Evolutionary conservation across 495 filamentous ascomycete species (phyloP).

Genomic region (Chaetomium fimeti): DNA sequence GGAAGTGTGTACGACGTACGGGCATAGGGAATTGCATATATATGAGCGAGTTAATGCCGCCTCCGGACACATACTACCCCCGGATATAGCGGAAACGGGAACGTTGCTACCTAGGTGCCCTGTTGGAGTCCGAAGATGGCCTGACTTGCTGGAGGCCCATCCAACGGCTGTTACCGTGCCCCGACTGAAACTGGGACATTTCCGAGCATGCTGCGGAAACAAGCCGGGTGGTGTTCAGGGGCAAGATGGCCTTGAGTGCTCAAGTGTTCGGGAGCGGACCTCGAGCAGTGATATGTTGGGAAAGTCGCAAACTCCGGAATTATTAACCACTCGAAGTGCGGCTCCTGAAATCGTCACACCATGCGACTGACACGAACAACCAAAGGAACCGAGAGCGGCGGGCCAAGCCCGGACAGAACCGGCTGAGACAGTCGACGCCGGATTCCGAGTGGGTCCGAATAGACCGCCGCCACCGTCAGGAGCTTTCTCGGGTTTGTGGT

Average conservation of each 20-base stretch:
- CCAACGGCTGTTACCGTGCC: not conserved
- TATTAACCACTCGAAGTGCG: not conserved
- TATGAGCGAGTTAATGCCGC: slow-evolving; percentile 1
- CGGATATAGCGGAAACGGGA: not conserved
- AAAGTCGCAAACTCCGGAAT: not conserved
- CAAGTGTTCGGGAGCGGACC: no score
- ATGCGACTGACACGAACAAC: not conserved
- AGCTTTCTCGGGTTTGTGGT: not conserved
- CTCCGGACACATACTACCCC: no score
- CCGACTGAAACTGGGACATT: not conserved
- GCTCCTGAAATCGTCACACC: not conserved
- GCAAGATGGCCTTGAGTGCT: not conserved
- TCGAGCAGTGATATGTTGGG: not conserved
- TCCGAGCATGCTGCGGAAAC: not conserved
- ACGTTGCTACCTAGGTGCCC: not conserved
- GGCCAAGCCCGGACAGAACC: not conserved
- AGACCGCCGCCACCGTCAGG: not conserved
- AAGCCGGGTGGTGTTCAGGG: not conserved
- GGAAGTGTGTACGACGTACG: not conserved
- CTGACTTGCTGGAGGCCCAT: not conserved
- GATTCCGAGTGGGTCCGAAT: slow-evolving; percentile 3
- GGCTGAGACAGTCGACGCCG: not conserved
- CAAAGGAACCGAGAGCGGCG: not conserved
- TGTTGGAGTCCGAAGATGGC: not conserved
- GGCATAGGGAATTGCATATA: not conserved